Conservation (phyloP, 768 basidiomycete species). For the Mrakia gelida region DNA sequence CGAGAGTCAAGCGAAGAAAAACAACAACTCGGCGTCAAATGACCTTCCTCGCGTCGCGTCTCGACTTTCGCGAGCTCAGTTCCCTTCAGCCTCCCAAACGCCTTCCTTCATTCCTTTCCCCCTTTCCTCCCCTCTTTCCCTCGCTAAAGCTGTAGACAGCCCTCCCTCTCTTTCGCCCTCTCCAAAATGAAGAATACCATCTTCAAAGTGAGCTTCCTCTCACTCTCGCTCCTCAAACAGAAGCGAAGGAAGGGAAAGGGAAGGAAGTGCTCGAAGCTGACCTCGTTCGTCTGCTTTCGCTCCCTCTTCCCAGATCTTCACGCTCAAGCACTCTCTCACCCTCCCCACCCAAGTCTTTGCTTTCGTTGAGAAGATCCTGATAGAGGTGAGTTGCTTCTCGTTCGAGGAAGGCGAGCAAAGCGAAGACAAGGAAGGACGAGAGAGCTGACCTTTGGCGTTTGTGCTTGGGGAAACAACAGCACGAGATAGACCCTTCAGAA, state of each 20-base stretch:
- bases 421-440: not conserved
- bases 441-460: not conserved
- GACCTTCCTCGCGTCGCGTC: too few species aligned
- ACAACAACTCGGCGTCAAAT: too few species aligned
- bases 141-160: not conserved
- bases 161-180: not conserved
- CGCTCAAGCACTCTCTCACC: constrained; percentile 82
- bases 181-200: constrained; percentile 30
- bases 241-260: not conserved
- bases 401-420: not conserved
- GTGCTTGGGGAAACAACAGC: too few species aligned
- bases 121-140: not conserved
- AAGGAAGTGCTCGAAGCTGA: not conserved
- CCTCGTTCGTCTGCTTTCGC: not conserved
- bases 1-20: too few species aligned
- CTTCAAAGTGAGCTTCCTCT: constrained; percentile 23
- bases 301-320: constrained; percentile 47
- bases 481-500: constrained; percentile 65
- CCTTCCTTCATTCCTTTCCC: not conserved
- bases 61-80: not conserved
- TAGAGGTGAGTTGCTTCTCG: constrained; percentile 39
- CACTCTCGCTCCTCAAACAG: not conserved
- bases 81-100: not conserved
- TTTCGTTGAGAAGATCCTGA: constrained; percentile 66
- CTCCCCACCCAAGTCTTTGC: constrained; percentile 72